These are phyloP conservation scores for Cladosporium sp. DNA, from an alignment of 2,329 filamentous ascomycete species.

Conservation along the genomic window DNA sequence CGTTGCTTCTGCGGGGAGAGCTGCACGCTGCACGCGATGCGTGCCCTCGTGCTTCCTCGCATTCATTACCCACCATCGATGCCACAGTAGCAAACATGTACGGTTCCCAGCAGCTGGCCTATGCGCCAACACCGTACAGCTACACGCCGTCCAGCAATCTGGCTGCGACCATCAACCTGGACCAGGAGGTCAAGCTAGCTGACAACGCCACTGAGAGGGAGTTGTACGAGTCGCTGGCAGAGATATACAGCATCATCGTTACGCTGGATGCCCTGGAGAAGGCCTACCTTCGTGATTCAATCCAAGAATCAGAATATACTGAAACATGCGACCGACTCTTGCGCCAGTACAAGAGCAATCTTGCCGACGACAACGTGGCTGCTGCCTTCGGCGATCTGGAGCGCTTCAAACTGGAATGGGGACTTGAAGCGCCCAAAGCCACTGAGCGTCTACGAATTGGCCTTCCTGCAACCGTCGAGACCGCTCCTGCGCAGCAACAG, in stretches of 20 bases:
- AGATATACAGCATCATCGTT: conserved; percentile 95
- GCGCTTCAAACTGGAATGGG: conserved; percentile 85
- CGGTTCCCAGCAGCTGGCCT: conserved; percentile 48
- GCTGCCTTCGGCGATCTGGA: conserved; percentile 81
- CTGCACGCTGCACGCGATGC: neutral
- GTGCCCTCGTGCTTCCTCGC: neutral
- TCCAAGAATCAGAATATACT: conserved; percentile 86
- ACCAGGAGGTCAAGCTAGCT: conserved; percentile 90
- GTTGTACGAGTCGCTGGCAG: conserved; percentile 89
- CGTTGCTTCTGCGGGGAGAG: neutral
- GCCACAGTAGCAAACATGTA: neutral
- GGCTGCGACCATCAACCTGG: conserved; percentile 85
- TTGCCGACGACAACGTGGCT: conserved; percentile 87
- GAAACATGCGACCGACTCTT: conserved; percentile 90
- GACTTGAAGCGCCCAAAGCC: conserved; percentile 91
- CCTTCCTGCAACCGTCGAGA: conserved; percentile 75
- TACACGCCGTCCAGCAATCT: conserved; percentile 81
- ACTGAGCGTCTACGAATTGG: conserved; percentile 89
- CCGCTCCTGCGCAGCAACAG: conserved; percentile 43
- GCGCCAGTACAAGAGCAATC: conserved; percentile 93
- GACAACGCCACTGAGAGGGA: conserved; percentile 83
- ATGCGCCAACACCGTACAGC: conserved; percentile 84
- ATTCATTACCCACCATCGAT: neutral
- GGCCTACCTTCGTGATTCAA: conserved; percentile 91
- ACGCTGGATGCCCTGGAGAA: conserved; percentile 94